Evolutionary conservation across 345 rosid genomes (phyloP), one percentile per base, ranked within the genome.

Genomic region (Rhodamnia argentea): DNA sequence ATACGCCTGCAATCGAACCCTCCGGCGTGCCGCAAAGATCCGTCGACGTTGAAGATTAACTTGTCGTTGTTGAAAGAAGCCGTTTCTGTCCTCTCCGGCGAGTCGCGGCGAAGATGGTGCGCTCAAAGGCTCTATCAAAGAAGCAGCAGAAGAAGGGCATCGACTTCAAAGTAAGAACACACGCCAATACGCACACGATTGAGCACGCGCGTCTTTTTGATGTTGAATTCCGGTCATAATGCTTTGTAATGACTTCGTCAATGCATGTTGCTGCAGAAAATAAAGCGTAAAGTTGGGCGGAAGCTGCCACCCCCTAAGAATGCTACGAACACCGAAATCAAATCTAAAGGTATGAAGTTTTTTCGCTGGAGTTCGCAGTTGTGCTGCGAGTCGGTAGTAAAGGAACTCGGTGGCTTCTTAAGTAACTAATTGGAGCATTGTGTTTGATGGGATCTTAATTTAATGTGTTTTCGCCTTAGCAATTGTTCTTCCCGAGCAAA

Each of bases 281-380:
- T 96, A 58, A 95, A 95, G 91, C 90, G 99, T 56, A 96, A 97
- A 93, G 92, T 97, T 0, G 98, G 99, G 23, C 90, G 95, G 88
- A 97, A 93, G 82, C 89, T 97, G 91, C 98, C 99, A 12, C 99
- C 98, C 11, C 93, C 98, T 18, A 94, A 93, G 91, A 96, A 96
- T 89, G 93, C 96, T 4, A 97, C 99, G 3, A 92, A 94, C 91
- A 97, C 98, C 24, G 95, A 96, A 90, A 91, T 95, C 87, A 96
- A 93, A 76, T 97, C 95, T 86, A 95, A 93, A 94, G 98, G 99
- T 97, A 53, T 32, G 40, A 37, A 37, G 40, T 37, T 37, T 37
- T 37, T 37, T 37, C 40, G 40, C 40, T 37, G 29, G 59, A 12
- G 15, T 50, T 32, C 3, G 76, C 78, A 64, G 78, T 64, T 32